These are phyloP conservation scores for Fragaria nilgerrensis DNA, from an alignment of 306 rosid species.

Conservation along the genomic window DNA sequence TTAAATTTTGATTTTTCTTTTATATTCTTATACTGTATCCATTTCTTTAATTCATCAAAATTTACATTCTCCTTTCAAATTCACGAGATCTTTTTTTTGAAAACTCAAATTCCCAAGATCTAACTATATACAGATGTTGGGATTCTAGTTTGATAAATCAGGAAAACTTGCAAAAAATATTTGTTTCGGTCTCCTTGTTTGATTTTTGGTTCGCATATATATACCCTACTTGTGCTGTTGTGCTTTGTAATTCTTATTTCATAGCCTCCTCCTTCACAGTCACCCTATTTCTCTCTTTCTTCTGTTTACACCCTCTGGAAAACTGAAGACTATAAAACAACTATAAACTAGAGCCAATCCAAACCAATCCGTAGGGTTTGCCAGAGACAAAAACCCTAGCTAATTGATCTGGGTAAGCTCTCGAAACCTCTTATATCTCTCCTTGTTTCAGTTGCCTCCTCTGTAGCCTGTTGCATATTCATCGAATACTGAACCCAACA, in stretches of 20 bases:
- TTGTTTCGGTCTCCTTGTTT: neutral
- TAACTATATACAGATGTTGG: too few species aligned
- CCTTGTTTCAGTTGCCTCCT: neutral
- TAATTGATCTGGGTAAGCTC: slow-evolving; percentile 45
- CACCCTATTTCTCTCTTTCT: neutral
- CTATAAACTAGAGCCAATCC: slow-evolving; percentile 28
- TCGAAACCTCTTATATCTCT: slow-evolving; percentile 17
- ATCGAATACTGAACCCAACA: neutral
- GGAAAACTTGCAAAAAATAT: too few species aligned
- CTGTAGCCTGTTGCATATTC: slow-evolving; percentile 3
- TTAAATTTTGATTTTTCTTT: too few species aligned
- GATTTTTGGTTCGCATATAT: neutral
- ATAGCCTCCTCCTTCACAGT: neutral
- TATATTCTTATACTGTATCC: too few species aligned
- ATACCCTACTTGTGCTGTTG: neutral
- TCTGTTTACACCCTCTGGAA: neutral
- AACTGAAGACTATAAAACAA: neutral
- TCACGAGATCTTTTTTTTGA: too few species aligned
- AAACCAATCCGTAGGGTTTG: slow-evolving; percentile 19
- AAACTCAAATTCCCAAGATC: too few species aligned
- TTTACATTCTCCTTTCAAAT: too few species aligned
- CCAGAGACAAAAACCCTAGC: slow-evolving; percentile 22
- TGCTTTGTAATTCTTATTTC: neutral
- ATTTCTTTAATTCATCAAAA: too few species aligned
- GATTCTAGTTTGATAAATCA: too few species aligned